A percentile compares a stretch with the other conserved stretches of the same genome.
These are phyloP conservation scores for Passiflora organensis DNA, from an alignment of 345 rosid genomes.

Conservation along the genomic window DNA sequence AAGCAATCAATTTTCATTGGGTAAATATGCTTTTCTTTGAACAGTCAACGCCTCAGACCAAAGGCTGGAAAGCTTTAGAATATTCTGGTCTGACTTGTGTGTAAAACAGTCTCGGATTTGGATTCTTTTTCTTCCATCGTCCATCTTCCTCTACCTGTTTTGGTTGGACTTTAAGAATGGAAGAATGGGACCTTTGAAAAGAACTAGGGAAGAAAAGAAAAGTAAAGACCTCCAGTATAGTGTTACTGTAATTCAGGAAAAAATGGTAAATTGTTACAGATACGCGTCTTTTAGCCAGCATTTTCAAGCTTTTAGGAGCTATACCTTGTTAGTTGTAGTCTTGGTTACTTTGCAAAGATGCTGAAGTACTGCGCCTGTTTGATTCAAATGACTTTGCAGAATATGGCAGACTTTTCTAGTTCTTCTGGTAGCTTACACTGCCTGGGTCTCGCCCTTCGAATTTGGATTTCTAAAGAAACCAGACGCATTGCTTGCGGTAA, in stretches of 20 bases:
- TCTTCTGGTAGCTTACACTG: slow-evolving; percentile 70
- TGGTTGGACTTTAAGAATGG: no score
- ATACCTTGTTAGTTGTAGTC: no score
- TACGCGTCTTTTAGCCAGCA: no score
- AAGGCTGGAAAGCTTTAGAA: slow-evolving; percentile 14
- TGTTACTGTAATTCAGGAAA: no score
- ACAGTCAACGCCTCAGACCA: slow-evolving; percentile 1
- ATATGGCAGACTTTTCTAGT: slow-evolving; percentile 72
- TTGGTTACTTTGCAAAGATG: neutral
- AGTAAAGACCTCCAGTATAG: no score
- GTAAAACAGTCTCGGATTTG: neutral
- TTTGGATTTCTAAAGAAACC: slow-evolving; percentile 71
- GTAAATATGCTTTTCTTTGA: slow-evolving; percentile 11
- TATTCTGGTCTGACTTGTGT: slow-evolving; percentile 5
- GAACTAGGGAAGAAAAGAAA: no score
- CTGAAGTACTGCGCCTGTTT: neutral
- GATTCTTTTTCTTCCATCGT: neutral
- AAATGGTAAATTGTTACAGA: no score
- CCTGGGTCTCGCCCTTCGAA: slow-evolving; percentile 95
- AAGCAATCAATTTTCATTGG: neutral
- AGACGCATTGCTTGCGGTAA: slow-evolving; percentile 43
- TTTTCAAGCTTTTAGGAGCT: no score
- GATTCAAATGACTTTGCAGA: slow-evolving; percentile 42
- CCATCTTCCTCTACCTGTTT: no score
- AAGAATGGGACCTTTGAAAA: no score